Evolutionary conservation across 2,329 filamentous ascomycete species (phyloP), one percentile per base, ranked within the genome.

Genomic region (Penicillium crustosum): DNA sequence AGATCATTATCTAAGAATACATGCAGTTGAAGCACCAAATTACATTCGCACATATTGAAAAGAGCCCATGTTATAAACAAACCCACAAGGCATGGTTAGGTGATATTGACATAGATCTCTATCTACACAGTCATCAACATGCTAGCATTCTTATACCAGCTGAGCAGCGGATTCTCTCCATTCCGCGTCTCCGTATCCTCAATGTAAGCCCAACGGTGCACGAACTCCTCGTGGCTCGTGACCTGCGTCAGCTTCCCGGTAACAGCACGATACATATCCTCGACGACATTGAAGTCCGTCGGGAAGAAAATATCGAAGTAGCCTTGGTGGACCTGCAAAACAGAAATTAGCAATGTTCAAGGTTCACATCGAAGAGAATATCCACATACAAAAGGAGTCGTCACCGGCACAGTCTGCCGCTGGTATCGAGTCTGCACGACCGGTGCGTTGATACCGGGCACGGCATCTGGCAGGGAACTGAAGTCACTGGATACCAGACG

Each of bases 231-330:
- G 69, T 99, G 94, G 38, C 88, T 86, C 73, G 88, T 84, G 51
- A 96, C 90, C 51, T 89, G 85, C 2, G 93, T 96, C 67, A 97
- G 81, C 73, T 95, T 94, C 33, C 93, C 93, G 0, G 94, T 99
- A 67, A 97, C 86, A 60, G 91, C 91, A 55, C 91, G 88, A 78
- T 99, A 99, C 66, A 97, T 86, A 68, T 91, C 87, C 76, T 97
- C 92, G 76, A 94, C 89, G 65, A 96, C 88, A 61, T 85, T 82
- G 73, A 99, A 99, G 76, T 99, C 89, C 12, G 94, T 99, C 0
- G 94, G 94, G 78, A 99, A 99, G 72, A 99, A 87, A 68, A 99
- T 97, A 73, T 99, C 95, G 72, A 99, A 99, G 77, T 96, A 97
- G 45, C 94, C 95, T 79, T 99, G 95, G 74, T 97, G 93, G 48